phyloP scores from a whole-genome alignment of 805 yeast species.

The Blastobotrys americana region DNA sequence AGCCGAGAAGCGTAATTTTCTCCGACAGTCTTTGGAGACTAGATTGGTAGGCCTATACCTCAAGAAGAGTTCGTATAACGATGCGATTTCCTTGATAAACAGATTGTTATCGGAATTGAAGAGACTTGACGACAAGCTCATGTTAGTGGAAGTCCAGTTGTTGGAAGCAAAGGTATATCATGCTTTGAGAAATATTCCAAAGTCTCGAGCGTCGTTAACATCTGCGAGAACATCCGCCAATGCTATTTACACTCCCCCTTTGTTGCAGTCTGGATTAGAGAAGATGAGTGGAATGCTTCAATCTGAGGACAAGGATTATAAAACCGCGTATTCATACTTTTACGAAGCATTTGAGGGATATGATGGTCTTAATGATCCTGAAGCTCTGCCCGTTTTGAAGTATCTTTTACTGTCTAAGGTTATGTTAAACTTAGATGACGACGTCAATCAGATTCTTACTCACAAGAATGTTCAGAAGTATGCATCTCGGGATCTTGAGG shows the following conservation, averaged over 20 bases:
- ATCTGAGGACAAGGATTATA: constrained; percentile 94
- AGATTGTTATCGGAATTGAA: constrained; percentile 76
- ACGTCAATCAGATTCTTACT: constrained; percentile 67
- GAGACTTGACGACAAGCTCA: constrained; percentile 89
- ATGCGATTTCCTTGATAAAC: constrained; percentile 65
- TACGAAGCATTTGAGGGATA: constrained; percentile 92
- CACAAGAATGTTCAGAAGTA: constrained; percentile 69
- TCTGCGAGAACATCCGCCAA: constrained; percentile 98
- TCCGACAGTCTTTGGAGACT: constrained; percentile 81
- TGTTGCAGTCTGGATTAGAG: constrained; percentile 88
- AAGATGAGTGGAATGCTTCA: constrained; percentile 91
- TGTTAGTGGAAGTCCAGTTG: constrained; percentile 90
- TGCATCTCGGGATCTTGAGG: constrained; percentile 82
- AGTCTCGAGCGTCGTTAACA: constrained; percentile 85
- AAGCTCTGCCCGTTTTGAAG: constrained; percentile 71
- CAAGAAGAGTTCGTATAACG: constrained; percentile 55
- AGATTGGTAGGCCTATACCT: constrained; percentile 72
- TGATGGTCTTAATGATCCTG: constrained; percentile 45
- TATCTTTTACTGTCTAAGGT: constrained; percentile 90
- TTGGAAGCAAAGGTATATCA: constrained; percentile 86
- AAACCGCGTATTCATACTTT: constrained; percentile 92
- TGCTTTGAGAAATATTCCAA: constrained; percentile 82
- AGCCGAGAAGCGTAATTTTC: constrained; percentile 72
- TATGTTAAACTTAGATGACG: constrained; percentile 83
- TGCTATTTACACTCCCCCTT: constrained; percentile 90